Conservation (phyloP, 768 basidiomycete genomes). For the Lactarius sp. region DNA sequence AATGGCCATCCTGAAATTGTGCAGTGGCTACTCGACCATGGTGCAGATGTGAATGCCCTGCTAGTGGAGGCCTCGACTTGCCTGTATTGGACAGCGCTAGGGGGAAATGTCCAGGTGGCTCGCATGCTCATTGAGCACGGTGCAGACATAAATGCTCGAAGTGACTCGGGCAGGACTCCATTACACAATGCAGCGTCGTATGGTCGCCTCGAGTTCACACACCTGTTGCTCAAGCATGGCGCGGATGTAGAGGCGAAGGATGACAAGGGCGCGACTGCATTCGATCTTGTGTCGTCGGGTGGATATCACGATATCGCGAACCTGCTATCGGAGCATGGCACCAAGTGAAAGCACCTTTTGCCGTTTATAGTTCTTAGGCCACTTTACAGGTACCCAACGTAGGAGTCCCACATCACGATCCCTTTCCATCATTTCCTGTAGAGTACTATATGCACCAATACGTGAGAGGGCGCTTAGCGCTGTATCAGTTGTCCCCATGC, state of each 20-base stretch:
- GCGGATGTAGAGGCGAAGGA: neutral
- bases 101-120: neutral
- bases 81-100: neutral
- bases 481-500: no score
- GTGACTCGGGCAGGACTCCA: constrained; percentile 25
- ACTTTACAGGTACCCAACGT: no score
- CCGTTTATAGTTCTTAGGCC: neutral
- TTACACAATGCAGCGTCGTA: neutral
- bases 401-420: no score
- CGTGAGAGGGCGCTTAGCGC: no score
- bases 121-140: neutral
- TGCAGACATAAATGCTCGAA: neutral
- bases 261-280: neutral
- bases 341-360: neutral
- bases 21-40: neutral
- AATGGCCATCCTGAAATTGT: neutral
- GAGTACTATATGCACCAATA: no score
- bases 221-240: neutral
- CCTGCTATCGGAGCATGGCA: neutral
- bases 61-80: neutral
- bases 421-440: neutral
- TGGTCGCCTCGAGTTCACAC: neutral
- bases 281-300: neutral
- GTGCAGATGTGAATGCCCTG: neutral
- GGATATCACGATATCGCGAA: neutral